Evolutionary conservation across 495 filamentous ascomycete genomes (phyloP).

Genomic region (Tuber calosporum): DNA sequence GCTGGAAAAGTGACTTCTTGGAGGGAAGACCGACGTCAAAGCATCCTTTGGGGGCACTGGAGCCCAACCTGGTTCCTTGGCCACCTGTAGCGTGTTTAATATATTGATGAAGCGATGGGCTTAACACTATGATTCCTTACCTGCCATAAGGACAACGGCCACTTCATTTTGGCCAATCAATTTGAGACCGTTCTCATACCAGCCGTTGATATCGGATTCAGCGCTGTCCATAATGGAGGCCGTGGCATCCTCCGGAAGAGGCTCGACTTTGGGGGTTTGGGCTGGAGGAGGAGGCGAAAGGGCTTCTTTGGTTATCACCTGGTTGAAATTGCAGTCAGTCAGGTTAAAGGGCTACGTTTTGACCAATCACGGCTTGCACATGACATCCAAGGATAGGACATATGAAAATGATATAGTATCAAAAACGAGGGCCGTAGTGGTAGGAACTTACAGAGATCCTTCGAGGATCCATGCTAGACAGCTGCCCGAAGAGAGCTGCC

Average conservation of each 20-base stretch:
- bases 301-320: constrained; percentile 72
- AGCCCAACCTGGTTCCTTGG: constrained; percentile 89
- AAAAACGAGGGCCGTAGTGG: background rate
- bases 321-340: constrained; percentile 46
- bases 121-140: constrained; percentile 16
- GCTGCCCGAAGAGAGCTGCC: constrained; percentile 69
- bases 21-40: constrained; percentile 92
- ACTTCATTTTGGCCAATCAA: constrained; percentile 83
- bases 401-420: background rate
- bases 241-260: constrained; percentile 77
- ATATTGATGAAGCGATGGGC: background rate
- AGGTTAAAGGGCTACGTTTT: background rate
- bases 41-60: constrained; percentile 92
- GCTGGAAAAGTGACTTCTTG: constrained; percentile 89
- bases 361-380: background rate
- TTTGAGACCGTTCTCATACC: constrained; percentile 78
- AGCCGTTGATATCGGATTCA: constrained; percentile 66
- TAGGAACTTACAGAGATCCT: constrained; percentile 35
- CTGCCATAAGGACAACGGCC: constrained; percentile 83
- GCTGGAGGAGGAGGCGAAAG: constrained; percentile 58
- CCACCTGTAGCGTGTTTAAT: constrained; percentile 55
- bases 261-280: constrained; percentile 61
- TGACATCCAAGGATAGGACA: background rate
- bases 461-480: constrained; percentile 68
- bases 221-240: constrained; percentile 91